These are phyloP conservation scores for Talaromyces sp. DNA, from an alignment of 2,329 filamentous ascomycete genomes.

Conservation along the genomic window DNA sequence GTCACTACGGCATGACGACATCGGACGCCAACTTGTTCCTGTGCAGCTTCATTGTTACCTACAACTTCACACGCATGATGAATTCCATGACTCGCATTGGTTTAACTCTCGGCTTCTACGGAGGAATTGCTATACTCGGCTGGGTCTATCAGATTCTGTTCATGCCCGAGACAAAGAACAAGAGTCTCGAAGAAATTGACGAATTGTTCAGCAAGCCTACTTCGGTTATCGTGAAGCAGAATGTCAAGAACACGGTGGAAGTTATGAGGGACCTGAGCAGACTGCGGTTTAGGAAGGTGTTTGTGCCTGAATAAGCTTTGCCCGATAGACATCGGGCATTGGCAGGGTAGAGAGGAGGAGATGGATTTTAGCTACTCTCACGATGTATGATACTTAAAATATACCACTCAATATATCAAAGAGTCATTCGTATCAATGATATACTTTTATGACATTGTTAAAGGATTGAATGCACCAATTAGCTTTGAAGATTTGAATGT, in stretches of 20 bases:
- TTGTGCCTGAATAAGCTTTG: constrained; percentile 22
- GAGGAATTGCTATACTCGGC: constrained; percentile 64
- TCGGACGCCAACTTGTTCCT: constrained; percentile 65
- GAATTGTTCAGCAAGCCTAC: constrained; percentile 62
- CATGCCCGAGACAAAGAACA: constrained; percentile 71
- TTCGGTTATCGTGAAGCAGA: constrained; percentile 56
- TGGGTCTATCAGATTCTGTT: constrained; percentile 70
- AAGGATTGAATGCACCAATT: too few relatives aligned
- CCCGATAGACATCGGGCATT: neutral
- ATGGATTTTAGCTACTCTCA: neutral
- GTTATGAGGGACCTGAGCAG: constrained; percentile 42
- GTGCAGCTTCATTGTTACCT: constrained; percentile 67
- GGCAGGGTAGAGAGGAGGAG: neutral
- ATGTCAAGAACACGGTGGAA: constrained; percentile 42
- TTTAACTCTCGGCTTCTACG: constrained; percentile 66
- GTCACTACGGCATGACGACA: constrained; percentile 68
- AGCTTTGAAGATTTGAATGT: neutral
- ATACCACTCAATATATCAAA: neutral
- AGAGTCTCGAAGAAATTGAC: constrained; percentile 67
- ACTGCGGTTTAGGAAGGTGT: constrained; percentile 46
- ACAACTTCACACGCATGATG: constrained; percentile 70
- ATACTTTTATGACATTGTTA: neutral
- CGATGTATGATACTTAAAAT: neutral
- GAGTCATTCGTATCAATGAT: neutral
- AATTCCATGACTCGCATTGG: constrained; percentile 62